These are phyloP conservation scores for Venturia asperata DNA, from an alignment of 2,329 filamentous ascomycete genomes.

Conservation along the genomic window DNA sequence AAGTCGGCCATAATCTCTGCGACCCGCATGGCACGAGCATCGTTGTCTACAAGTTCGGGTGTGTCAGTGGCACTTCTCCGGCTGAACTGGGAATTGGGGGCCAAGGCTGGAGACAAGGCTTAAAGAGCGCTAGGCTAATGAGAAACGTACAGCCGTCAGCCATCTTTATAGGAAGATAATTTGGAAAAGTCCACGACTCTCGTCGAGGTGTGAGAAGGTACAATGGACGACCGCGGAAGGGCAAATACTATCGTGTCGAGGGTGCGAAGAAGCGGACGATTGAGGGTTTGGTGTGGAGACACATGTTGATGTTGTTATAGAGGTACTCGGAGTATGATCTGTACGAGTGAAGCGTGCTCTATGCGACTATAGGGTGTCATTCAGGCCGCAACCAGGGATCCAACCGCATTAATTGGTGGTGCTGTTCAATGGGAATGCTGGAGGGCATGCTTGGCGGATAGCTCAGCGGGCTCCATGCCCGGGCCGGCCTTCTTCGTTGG, in stretches of 20 bases:
- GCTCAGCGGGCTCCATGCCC: conserved; percentile 7
- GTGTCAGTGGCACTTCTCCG: not conserved
- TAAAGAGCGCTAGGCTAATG: not conserved
- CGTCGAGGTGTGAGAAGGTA: not conserved
- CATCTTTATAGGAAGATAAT: conserved; percentile 4
- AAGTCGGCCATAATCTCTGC: conserved; percentile 59
- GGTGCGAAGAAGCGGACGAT: not conserved
- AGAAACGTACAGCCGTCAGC: conserved; percentile 19
- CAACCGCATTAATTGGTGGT: not conserved
- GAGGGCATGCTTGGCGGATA: conserved; percentile 14
- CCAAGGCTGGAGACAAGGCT: conserved; percentile 13
- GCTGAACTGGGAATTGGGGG: not conserved
- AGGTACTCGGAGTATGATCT: not conserved
- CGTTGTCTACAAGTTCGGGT: conserved; percentile 36
- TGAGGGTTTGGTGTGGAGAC: not conserved
- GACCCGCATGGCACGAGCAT: conserved; percentile 55
- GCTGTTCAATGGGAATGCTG: conserved; percentile 16
- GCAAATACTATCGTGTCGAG: not conserved
- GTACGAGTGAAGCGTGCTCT: not conserved
- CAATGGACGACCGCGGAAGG: not conserved
- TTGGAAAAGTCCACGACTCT: not conserved
- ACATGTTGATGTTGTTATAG: conserved; percentile 11
- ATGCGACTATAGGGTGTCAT: conserved; percentile 15
- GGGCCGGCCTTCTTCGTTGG: conserved; percentile 9
- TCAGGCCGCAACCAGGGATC: conserved; percentile 16